Evolutionary conservation across 768 basidiomycete genomes (phyloP), one percentile per base, ranked within the genome.

Genomic region (Strobilomyces confusus): DNA sequence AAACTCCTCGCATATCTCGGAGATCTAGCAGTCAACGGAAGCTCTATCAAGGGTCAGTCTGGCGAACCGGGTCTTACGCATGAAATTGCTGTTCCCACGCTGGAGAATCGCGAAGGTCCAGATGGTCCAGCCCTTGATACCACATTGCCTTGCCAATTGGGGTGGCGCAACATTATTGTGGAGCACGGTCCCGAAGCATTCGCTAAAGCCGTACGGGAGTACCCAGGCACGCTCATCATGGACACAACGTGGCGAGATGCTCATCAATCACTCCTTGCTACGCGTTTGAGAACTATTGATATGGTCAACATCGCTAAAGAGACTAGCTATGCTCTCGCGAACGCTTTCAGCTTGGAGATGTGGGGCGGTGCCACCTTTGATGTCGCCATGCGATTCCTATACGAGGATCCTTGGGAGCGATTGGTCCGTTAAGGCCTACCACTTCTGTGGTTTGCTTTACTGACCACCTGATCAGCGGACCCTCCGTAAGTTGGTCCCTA

Each of bases 291-390:
- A 58, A 98, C 97, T 11, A 84, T 88, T 58, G 97, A 99, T 67
- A 98, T 98, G 84, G 91, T 85, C 60, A 98, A 97, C 74, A 98
- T 99, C 58, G 97, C 97, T 49, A 97, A 91, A 72, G 94, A 97
- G 79, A 98, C 97, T 1, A 92, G 89, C 66, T 88, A 90, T 69
- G 95, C 95, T 2, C 79, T 99, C 40, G 84, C 91, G 23, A 98
- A 98, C 66, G 92, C 97, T 9, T 99, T 92, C 76, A 89, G 90
- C 68, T 73, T 99, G 58, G 97, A 99, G 70, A 98, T 95, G 78
- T 99, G 97, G 97, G 97, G 97, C 64, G 94, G 95, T 56, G 95
- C 95, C 34, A 98, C 97, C 3, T 99, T 99, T 67, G 95, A 98
- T 71, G 95, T 99, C 47, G 90, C 95, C 22, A 97, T 98, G 94